A percentile compares a stretch with the other conserved stretches of the same genome.
Evolutionary conservation across 768 basidiomycete genomes (phyloP).

Genomic region (Lactarius indigo): DNA sequence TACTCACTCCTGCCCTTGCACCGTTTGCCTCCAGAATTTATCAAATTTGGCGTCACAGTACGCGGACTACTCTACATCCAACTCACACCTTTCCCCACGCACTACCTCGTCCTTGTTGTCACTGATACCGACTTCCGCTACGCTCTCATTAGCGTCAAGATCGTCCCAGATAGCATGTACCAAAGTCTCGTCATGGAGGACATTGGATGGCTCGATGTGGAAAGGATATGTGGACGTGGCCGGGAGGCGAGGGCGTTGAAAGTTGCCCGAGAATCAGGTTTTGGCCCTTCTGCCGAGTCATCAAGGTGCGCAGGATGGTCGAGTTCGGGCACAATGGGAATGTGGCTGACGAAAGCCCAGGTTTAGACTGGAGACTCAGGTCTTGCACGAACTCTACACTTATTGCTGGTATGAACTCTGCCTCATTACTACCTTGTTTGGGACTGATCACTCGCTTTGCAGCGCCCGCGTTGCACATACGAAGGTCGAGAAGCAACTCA

Average conservation of each 20-base stretch:
- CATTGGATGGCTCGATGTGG: conserved; percentile 74
- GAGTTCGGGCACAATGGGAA: not conserved
- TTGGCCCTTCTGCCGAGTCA: conserved; percentile 7
- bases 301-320: conserved; percentile 19
- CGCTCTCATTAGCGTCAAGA: conserved; percentile 70
- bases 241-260: conserved; percentile 29
- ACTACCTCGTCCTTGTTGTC: conserved; percentile 84
- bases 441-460: not conserved
- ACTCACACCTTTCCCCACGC: conserved; percentile 68
- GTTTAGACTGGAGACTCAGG: conserved; percentile 70
- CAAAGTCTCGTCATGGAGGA: conserved; percentile 67
- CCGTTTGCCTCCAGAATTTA: conserved; percentile 46
- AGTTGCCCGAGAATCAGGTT: conserved; percentile 31
- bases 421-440: not conserved
- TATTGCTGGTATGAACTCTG: conserved; percentile 71
- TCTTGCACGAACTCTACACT: conserved; percentile 74
- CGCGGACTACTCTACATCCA: conserved; percentile 72
- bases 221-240: conserved; percentile 49
- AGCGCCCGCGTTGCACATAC: conserved; percentile 90
- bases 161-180: conserved; percentile 52
- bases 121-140: conserved; percentile 75
- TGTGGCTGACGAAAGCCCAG: conserved; percentile 21
- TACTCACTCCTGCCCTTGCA: conserved; percentile 9
- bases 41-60: conserved; percentile 63
- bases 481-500: conserved; percentile 85